Base-by-base conservation (phyloP, 805 yeast genomes). In the Metschnikowia picachoensis region DNA sequence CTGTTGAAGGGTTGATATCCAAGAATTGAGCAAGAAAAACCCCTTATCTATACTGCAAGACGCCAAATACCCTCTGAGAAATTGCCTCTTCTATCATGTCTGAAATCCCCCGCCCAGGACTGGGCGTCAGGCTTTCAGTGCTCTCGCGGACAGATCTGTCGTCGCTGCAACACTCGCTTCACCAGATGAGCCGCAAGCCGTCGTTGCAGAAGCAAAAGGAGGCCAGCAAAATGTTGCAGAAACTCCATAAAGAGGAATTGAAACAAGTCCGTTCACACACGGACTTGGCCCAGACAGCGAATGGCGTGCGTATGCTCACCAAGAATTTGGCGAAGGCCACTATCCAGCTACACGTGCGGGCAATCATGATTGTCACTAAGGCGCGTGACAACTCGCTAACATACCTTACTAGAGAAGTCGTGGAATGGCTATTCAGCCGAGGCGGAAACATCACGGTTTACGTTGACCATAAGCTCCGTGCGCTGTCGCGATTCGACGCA, bases 281-380 rank as follows among this genome's bases (percentile, higher is more conserved):
- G 8, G 85, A 85, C 57, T 67, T 85, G 55, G 87, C 90, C 2
- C 84, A 86, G 51, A 84, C 92, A 8, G 94, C 90, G 4, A 85
- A 85, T 60, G 90, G 89, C 3, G 91, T 87, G 7, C 73, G 94
- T 38, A 74, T 82, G 70, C 69, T 87, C 48, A 85, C 87, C n/a
- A 82, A 81, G 51, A 84, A 84, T 61, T 66, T 87, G 33, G 74
- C 81, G 43, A 79, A 80, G 53, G 87, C 91, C 3, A 83, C 86
- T 4, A 81, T 89, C 27, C 82, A 82, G 55, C 64, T 89, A 16
- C 83, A 84, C 45, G 82, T 86, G 15, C 76, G 77, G 37, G 80
- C 87, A 14, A 79, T 89, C 15, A 76, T 89, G 80, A 79, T 89
- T 12, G 90, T 90, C 15, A 89, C 96, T n/a, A 89, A 89, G 63